A percentile compares a stretch with the other conserved stretches of the same genome.
phyloP scores from a whole-genome alignment of 306 rosid species.

The Canavalia gladiata region DNA sequence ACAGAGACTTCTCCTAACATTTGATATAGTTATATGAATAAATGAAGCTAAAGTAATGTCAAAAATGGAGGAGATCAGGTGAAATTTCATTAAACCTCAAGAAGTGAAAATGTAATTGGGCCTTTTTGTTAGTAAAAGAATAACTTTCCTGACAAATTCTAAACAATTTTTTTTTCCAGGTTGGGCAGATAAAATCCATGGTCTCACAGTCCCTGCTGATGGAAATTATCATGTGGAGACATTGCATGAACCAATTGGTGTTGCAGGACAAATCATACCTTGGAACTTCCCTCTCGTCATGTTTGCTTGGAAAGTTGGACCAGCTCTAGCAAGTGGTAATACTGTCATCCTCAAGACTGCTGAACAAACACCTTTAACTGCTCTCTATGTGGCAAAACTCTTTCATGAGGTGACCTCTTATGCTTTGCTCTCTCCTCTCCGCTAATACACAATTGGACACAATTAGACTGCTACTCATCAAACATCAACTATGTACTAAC shows the following conservation, averaged over 20 bases:
- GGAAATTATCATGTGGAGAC: conserved; percentile 66
- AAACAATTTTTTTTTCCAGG: conserved; percentile 50
- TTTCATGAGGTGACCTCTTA: conserved; percentile 56
- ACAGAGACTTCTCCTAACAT: too few species aligned
- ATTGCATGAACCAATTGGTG: conserved; percentile 81
- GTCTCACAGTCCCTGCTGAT: conserved; percentile 74
- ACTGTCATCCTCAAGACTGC: conserved; percentile 69
- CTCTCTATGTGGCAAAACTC: conserved; percentile 62
- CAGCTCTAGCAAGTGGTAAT: conserved; percentile 82
- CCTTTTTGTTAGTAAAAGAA: too few species aligned
- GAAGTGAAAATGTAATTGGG: too few species aligned
- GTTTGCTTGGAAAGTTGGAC: conserved; percentile 84
- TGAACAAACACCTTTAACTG: conserved; percentile 80
- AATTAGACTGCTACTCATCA: neutral
- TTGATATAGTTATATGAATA: too few species aligned
- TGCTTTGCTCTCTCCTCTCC: neutral
- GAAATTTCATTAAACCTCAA: too few species aligned
- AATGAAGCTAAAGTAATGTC: too few species aligned
- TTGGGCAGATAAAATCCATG: conserved; percentile 83
- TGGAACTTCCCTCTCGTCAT: conserved; percentile 78
- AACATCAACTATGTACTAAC: neutral
- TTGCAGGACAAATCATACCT: conserved; percentile 80
- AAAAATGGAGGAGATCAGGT: too few species aligned
- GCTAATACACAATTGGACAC: neutral
- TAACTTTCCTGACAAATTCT: neutral